Conservation (phyloP, 78 protist genomes). For the Bigelowiella natans region DNA sequence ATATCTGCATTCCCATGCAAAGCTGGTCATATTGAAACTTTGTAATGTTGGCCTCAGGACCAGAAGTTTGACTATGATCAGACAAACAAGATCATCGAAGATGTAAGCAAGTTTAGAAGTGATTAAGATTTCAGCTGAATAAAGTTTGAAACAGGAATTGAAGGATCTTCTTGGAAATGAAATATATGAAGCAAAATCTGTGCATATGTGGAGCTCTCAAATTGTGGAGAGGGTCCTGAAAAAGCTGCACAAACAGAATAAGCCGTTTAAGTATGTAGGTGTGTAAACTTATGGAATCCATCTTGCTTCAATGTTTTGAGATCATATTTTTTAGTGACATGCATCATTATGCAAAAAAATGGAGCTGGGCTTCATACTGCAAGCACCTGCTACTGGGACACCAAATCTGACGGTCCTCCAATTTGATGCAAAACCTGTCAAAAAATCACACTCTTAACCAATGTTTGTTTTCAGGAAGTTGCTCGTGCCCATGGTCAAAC, state of each 20-base stretch:
- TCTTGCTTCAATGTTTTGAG: neutral
- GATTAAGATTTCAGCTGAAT: neutral
- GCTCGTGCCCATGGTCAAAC: neutral
- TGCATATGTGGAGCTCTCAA: neutral
- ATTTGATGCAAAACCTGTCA: neutral
- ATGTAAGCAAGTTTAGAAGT: neutral
- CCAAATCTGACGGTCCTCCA: conserved; percentile 9
- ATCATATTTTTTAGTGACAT: neutral
- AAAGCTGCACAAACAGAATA: conserved; percentile 5
- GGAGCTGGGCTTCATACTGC: conserved; percentile 45
- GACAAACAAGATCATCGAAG: neutral
- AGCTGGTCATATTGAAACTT: too few species aligned
- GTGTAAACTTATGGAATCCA: neutral
- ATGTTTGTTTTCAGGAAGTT: neutral
- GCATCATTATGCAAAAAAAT: conserved; percentile 33
- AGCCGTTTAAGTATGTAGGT: conserved; percentile 41
- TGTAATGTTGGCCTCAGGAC: neutral
- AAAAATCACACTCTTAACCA: neutral
- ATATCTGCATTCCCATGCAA: too few species aligned
- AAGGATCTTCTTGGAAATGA: neutral
- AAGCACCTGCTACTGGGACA: conserved; percentile 36
- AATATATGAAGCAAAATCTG: neutral
- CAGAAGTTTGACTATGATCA: neutral
- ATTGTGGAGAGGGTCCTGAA: conserved; percentile 2
- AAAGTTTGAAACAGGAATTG: neutral